Evolutionary conservation across 2,329 filamentous ascomycete genomes (phyloP).

Genomic region (Arachnopeziza araneosa): DNA sequence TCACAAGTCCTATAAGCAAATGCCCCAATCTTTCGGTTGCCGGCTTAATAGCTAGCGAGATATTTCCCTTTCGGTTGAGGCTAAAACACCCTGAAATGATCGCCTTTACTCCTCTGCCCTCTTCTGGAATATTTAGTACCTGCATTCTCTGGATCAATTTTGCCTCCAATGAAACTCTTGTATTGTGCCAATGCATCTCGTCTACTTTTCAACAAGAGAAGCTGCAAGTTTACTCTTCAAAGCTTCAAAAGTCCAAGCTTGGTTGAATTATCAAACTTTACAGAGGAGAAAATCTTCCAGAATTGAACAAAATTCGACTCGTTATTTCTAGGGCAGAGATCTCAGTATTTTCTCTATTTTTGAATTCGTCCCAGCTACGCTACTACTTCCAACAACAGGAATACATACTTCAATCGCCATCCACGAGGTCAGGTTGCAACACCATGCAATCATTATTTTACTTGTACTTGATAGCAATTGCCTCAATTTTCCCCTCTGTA

Average conservation of each 20-base stretch:
- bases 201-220: not conserved
- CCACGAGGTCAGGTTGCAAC: not conserved
- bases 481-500: not conserved
- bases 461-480: not conserved
- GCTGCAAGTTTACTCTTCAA: no score
- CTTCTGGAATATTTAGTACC: constrained; percentile 3
- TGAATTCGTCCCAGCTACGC: no score
- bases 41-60: not conserved
- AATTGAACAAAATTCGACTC: no score
- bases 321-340: no score
- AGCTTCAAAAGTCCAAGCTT: not conserved
- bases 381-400: no score
- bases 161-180: constrained; percentile 15
- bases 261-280: no score
- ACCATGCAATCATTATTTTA: not conserved
- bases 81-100: constrained; percentile 5
- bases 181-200: not conserved
- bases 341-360: no score
- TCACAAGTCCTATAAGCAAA: not conserved
- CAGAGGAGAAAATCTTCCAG: no score
- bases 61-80: not conserved
- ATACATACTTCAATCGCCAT: no score
- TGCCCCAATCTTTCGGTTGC: not conserved
- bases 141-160: constrained; percentile 10
- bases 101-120: constrained; percentile 7